phyloP scores from a whole-genome alignment of 495 filamentous ascomycete species.

The Penicillium salamii region DNA sequence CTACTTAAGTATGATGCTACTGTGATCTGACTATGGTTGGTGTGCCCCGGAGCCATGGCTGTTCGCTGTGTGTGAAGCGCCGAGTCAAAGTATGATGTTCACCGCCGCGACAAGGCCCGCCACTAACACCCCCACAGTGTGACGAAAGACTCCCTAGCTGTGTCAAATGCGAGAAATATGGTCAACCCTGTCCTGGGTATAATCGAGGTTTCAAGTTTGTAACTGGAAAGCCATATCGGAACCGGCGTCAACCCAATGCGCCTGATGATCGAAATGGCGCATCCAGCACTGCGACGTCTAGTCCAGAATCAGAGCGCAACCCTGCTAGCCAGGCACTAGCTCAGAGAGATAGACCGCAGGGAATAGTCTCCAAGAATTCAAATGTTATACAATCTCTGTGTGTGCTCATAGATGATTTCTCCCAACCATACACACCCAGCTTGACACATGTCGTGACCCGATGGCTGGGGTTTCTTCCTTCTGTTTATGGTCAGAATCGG shows the following conservation, averaged over 20 bases:
- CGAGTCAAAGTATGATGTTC: constrained; percentile 27
- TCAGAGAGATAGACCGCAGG: constrained; percentile 1
- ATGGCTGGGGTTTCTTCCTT: constrained; percentile 32
- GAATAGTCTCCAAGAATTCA: constrained; percentile 9
- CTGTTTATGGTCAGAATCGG: constrained; percentile 28
- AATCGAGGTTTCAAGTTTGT: constrained; percentile 34
- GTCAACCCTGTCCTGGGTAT: constrained; percentile 35
- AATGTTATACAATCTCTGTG: constrained; percentile 27
- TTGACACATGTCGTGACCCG: constrained; percentile 18
- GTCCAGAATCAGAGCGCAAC: not conserved
- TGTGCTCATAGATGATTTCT: constrained; percentile 25
- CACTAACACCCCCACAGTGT: constrained; percentile 25
- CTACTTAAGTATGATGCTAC: too few relatives aligned
- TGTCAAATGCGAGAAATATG: constrained; percentile 32
- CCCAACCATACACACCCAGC: constrained; percentile 12
- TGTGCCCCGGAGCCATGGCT: constrained; percentile 59
- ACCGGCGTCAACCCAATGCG: constrained; percentile 13
- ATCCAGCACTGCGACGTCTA: not conserved
- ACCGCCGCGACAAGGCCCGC: not conserved
- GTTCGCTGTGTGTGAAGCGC: constrained; percentile 38
- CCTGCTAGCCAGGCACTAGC: constrained; percentile 1
- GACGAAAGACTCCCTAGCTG: constrained; percentile 32
- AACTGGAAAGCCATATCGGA: constrained; percentile 30
- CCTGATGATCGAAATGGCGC: not conserved
- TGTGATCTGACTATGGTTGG: constrained; percentile 21